phyloP scores from a whole-genome alignment of 805 yeast genomes.

The Lipomyces sp. region DNA sequence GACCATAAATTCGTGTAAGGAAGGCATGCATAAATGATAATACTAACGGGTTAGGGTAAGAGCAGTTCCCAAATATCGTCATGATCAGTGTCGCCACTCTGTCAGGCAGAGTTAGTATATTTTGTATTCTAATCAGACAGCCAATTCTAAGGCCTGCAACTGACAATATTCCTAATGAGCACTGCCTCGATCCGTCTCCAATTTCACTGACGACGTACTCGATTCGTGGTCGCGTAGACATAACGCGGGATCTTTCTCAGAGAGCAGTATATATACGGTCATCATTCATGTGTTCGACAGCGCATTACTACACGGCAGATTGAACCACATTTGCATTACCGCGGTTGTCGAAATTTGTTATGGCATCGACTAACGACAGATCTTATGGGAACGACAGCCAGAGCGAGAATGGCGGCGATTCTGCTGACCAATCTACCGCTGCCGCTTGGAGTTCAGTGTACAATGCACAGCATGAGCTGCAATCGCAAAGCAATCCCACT shows the following conservation, averaged over 20 bases:
- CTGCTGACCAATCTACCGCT: constrained; percentile 1
- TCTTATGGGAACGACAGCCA: neutral
- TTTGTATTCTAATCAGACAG: neutral
- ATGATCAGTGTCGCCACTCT: neutral
- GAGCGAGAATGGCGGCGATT: neutral
- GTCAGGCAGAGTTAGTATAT: neutral
- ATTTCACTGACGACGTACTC: neutral
- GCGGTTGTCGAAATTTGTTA: neutral
- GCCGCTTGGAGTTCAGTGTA: neutral
- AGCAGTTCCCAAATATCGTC: neutral
- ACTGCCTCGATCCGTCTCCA: neutral
- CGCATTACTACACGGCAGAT: neutral
- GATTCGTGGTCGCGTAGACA: neutral
- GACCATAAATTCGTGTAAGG: no score
- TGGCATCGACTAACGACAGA: neutral
- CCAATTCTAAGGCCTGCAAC: neutral
- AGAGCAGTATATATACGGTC: neutral
- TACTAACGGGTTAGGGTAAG: neutral
- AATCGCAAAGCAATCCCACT: neutral
- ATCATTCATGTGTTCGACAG: neutral
- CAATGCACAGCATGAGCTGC: neutral
- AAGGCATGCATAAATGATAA: no score
- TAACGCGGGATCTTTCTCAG: neutral
- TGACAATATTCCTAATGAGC: neutral
- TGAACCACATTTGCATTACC: neutral